phyloP scores from a whole-genome alignment of 2,329 filamentous ascomycete species.

The Pseudonectria buxi region DNA sequence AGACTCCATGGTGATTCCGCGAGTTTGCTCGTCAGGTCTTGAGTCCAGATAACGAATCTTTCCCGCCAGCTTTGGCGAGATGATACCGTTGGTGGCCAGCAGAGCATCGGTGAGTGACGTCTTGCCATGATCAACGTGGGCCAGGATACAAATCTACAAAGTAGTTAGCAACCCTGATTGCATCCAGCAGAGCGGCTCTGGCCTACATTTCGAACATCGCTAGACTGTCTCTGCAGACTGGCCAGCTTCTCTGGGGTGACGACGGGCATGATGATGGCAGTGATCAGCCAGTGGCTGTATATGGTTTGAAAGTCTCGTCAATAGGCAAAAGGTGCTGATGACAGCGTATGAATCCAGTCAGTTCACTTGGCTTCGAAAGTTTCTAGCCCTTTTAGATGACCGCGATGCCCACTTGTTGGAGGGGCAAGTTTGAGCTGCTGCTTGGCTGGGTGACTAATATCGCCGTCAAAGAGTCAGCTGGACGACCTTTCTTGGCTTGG shows the following conservation, averaged over 20 bases:
- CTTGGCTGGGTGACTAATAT: no score
- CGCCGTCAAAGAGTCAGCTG: no score
- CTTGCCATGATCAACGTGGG: conserved; percentile 97
- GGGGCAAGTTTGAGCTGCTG: no score
- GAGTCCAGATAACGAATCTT: conserved; percentile 98
- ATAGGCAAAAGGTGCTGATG: conserved; percentile 2
- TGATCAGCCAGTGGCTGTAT: no score
- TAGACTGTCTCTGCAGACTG: conserved; percentile 76
- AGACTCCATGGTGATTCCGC: conserved; percentile 99
- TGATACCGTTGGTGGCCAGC: conserved; percentile 98
- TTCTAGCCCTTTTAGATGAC: neutral
- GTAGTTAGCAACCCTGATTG: conserved; percentile 2
- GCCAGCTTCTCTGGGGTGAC: conserved; percentile 87
- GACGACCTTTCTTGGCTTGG: no score
- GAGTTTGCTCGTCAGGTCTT: conserved; percentile 86
- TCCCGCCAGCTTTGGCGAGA: conserved; percentile 92
- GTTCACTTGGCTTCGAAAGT: no score
- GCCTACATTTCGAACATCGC: conserved; percentile 86
- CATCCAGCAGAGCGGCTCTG: neutral
- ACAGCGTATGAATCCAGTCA: neutral
- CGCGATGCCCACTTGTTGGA: neutral
- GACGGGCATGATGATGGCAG: conserved; percentile 66
- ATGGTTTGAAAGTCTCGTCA: neutral
- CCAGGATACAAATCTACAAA: conserved; percentile 80
- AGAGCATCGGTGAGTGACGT: conserved; percentile 94